These are phyloP conservation scores for Avicennia marina DNA, from an alignment of 257 asterid genomes.

Conservation along the genomic window DNA sequence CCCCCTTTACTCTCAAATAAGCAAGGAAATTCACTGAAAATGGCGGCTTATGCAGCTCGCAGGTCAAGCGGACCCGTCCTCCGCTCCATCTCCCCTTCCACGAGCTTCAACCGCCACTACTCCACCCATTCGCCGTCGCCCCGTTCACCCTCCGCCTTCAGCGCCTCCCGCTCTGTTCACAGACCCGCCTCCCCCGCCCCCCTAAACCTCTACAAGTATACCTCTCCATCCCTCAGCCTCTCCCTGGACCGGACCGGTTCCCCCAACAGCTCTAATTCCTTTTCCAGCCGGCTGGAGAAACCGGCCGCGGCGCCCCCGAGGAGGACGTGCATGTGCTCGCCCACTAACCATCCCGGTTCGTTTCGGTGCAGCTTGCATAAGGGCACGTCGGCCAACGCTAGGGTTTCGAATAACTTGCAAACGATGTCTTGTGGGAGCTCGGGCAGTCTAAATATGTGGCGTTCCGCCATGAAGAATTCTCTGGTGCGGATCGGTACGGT, in stretches of 20 bases:
- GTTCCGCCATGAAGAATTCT: slow-evolving; percentile 53
- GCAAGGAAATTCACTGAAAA: slow-evolving; percentile 7
- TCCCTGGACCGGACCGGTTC: no score
- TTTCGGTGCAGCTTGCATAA: slow-evolving; percentile 55
- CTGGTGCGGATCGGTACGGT: slow-evolving; percentile 45
- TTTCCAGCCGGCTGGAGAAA: slow-evolving; percentile 16
- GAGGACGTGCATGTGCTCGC: slow-evolving; percentile 57
- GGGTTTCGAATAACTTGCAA: background rate
- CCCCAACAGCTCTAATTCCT: slow-evolving; percentile 21
- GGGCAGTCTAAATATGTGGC: slow-evolving; percentile 32
- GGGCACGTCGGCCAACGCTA: background rate
- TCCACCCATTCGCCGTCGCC: background rate
- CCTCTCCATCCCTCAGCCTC: no score
- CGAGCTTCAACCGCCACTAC: slow-evolving; percentile 24
- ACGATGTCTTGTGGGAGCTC: slow-evolving; percentile 32
- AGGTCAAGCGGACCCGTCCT: slow-evolving; percentile 36
- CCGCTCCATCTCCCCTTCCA: slow-evolving; percentile 33
- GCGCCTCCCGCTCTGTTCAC: no score
- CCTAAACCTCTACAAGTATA: no score
- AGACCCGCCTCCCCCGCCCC: no score
- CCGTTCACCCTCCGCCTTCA: background rate
- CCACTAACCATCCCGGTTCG: slow-evolving; percentile 65
- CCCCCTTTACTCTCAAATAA: no score
- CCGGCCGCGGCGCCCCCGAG: slow-evolving; percentile 25
- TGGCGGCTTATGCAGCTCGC: slow-evolving; percentile 31